These are phyloP conservation scores for Termitomyces sp. DNA, from an alignment of 1,284 basidiomycete genomes.

Conservation along the genomic window DNA sequence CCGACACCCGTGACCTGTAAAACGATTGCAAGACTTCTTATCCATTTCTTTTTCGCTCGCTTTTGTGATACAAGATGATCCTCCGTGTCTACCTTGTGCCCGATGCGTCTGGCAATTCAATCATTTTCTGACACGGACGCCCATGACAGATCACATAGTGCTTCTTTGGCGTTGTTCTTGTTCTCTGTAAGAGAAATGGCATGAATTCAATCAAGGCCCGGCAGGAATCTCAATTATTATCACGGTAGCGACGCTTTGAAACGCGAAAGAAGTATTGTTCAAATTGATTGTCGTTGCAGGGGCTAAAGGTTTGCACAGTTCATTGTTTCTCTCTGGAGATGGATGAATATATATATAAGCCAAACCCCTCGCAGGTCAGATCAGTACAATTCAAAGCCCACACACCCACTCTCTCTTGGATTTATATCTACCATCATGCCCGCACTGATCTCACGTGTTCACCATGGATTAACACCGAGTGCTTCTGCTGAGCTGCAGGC, in stretches of 20 bases:
- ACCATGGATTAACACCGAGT: neutral
- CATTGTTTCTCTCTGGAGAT: neutral
- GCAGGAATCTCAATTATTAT: neutral
- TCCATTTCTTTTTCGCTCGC: neutral
- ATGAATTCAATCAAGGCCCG: neutral
- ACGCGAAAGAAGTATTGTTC: neutral
- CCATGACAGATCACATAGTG: neutral
- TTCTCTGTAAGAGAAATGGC: neutral
- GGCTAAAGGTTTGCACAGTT: neutral
- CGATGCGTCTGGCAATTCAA: neutral
- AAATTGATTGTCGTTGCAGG: neutral
- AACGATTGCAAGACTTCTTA: neutral
- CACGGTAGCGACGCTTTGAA: neutral
- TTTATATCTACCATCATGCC: neutral
- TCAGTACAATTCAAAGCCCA: neutral
- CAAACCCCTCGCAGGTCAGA: no score
- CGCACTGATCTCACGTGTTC: neutral
- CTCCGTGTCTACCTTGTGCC: neutral
- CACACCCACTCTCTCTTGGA: neutral
- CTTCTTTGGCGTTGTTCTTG: neutral
- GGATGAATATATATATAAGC: neutral
- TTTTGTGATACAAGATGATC: neutral
- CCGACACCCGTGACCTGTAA: no score
- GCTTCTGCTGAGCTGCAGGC: neutral
- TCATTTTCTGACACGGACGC: neutral